Percentiles rank a stretch among this genome's conserved stretches.
Conservation (phyloP, 106 monocot species). For the Phalaenopsis equestris region DNA sequence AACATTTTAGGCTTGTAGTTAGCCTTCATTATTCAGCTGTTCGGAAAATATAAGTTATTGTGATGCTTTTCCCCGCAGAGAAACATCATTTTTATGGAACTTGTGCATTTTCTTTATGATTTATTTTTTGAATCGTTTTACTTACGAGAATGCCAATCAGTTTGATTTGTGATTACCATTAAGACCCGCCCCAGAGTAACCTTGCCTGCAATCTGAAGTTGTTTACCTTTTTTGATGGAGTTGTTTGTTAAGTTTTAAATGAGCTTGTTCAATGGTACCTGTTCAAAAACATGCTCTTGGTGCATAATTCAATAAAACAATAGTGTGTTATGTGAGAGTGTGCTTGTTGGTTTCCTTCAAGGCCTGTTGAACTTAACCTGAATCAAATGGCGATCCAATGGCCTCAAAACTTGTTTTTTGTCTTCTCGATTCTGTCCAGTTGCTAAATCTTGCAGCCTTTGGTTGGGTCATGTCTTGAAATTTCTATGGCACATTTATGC, state of each 20-base stretch:
- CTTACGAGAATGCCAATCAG: background rate
- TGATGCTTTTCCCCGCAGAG: background rate
- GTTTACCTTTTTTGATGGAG: background rate
- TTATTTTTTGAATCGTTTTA: background rate
- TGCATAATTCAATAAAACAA: background rate
- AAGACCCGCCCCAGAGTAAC: background rate
- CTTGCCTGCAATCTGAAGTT: background rate
- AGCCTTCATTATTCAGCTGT: background rate
- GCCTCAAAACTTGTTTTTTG: too few species aligned
- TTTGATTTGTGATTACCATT: background rate
- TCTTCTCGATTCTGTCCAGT: too few species aligned
- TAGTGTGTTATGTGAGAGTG: background rate
- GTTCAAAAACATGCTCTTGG: background rate
- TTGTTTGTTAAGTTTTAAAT: background rate
- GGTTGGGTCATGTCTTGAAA: too few species aligned
- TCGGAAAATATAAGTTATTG: background rate
- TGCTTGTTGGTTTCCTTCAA: background rate
- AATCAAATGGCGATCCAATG: background rate
- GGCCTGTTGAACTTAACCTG: background rate
- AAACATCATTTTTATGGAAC: background rate
- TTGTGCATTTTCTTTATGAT: background rate
- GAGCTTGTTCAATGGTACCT: background rate
- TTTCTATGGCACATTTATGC: too few species aligned
- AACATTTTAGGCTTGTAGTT: background rate
- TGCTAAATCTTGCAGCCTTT: too few species aligned